These are phyloP conservation scores for Solanum boliviense DNA, from an alignment of 257 asterid species.

Conservation along the genomic window DNA sequence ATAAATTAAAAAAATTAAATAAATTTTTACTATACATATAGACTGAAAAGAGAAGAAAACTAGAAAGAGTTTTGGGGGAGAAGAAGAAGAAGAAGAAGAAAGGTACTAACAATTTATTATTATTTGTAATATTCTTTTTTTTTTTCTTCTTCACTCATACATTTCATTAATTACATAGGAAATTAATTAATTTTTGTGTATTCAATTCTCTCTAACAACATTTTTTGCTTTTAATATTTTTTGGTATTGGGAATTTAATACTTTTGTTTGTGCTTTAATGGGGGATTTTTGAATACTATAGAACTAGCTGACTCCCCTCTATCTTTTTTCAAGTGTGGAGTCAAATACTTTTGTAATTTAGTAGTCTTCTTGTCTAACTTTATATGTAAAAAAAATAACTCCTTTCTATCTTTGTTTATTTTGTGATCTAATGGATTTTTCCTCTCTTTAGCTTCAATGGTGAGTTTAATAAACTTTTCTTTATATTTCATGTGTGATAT, in stretches of 20 bases:
- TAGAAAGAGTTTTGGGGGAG: neutral
- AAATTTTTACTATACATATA: constrained; percentile 4
- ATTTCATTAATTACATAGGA: neutral
- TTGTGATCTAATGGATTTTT: neutral
- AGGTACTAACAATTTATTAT: neutral
- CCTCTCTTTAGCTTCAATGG: neutral
- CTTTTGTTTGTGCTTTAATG: neutral
- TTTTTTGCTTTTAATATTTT: neutral
- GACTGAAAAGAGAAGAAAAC: neutral
- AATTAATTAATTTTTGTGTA: constrained; percentile 1
- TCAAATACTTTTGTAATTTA: neutral
- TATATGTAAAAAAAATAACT: neutral
- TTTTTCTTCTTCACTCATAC: neutral
- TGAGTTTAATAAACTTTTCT: neutral
- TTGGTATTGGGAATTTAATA: neutral
- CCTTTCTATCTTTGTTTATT: neutral
- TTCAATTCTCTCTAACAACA: neutral
- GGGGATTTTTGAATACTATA: neutral
- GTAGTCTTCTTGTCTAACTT: neutral
- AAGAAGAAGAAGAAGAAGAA: constrained; percentile 7
- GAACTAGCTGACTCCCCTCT: neutral
- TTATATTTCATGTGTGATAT: neutral
- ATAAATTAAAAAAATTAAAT: neutral
- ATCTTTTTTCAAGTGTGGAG: neutral
- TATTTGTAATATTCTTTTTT: neutral